Percentiles rank a stretch among this genome's conserved stretches.
These are phyloP conservation scores for Capsicum baccatum DNA, from an alignment of 257 asterid genomes.

Conservation along the genomic window DNA sequence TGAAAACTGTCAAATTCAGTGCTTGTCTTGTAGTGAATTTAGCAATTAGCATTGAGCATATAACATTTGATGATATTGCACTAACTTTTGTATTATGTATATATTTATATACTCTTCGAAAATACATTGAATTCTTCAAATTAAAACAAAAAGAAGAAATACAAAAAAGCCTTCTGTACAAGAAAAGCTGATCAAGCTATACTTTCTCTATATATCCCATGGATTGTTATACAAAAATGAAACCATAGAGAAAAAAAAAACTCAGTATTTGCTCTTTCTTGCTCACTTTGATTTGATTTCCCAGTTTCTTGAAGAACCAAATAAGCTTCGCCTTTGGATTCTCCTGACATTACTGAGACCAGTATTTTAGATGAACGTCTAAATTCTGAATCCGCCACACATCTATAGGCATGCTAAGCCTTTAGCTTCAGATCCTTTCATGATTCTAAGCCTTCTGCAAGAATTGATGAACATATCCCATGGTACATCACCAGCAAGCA, in stretches of 20 bases:
- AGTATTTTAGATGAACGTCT: background rate
- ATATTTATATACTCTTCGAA: background rate
- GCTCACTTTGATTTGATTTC: background rate
- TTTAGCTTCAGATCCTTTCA: slow-evolving; percentile 77
- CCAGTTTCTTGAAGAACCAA: background rate
- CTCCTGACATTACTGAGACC: background rate
- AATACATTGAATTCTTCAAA: slow-evolving; percentile 6
- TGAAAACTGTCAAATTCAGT: too few species aligned
- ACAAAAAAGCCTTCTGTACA: background rate
- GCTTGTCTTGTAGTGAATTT: too few species aligned
- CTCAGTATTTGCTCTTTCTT: background rate
- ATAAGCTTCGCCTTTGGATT: background rate
- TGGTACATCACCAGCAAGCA: slow-evolving; percentile 96
- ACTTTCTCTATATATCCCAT: background rate
- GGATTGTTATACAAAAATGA: background rate
- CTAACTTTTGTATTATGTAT: background rate
- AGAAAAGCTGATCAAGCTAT: background rate
- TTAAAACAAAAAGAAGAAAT: background rate
- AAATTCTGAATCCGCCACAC: slow-evolving; percentile 25
- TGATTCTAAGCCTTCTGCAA: slow-evolving; percentile 81
- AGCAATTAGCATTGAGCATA: background rate
- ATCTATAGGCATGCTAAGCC: slow-evolving; percentile 44
- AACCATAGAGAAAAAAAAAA: background rate
- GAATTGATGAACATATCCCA: slow-evolving; percentile 88
- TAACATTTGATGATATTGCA: background rate